Base-by-base conservation (phyloP, 148 eudicot genomes). In the Rhododendron griersonianum region DNA sequence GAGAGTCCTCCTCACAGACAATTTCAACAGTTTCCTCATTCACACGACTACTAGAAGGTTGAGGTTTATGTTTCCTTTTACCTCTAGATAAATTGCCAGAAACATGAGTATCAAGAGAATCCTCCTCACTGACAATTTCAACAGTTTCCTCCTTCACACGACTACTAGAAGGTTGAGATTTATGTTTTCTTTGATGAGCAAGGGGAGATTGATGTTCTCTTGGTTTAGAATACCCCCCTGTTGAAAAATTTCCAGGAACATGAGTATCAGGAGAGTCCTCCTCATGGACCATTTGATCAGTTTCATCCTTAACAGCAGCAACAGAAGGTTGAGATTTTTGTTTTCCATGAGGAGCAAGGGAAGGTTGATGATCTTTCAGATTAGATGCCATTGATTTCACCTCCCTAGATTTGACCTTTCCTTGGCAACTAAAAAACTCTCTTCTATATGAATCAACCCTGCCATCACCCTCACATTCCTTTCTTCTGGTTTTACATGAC, bases 101-200 rank as follows among this genome's bases (percentile, higher is more conserved):
- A 84, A 92, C 76, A 74, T 91, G 92, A 25, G 91, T 84, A 39
- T 91, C 90, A 69, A 89, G 84, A 84, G 92, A 86, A 87, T 89
- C 89, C 79, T 84, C 87, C 59, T 89, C 93, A 61, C 28, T 61
- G 8, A 89, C 84, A 74, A 82, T 73, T 41, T 84, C 86, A 83
- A 87, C 90, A 45, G 51, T 74, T 30, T 89, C 92, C 44, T 77
- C 77, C 1, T 87, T 55, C 18, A 85, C 71, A 48, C 93, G 93
- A 87, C 91, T 25, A 65, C 33, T 69, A 9, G 16, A 69, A 69
- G 37, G 75, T 69, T 69, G 75, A 28, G 35, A 69, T 69, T 69
- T 69, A 69, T 11, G 6, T 55, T 55, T 71, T 13, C 39, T 71
- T 71, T 71, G 37, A 13, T 30, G 76, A 71, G 37, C 39, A 71